phyloP scores from a whole-genome alignment of 2,329 filamentous ascomycete genomes.

The Daldinia sp. region DNA sequence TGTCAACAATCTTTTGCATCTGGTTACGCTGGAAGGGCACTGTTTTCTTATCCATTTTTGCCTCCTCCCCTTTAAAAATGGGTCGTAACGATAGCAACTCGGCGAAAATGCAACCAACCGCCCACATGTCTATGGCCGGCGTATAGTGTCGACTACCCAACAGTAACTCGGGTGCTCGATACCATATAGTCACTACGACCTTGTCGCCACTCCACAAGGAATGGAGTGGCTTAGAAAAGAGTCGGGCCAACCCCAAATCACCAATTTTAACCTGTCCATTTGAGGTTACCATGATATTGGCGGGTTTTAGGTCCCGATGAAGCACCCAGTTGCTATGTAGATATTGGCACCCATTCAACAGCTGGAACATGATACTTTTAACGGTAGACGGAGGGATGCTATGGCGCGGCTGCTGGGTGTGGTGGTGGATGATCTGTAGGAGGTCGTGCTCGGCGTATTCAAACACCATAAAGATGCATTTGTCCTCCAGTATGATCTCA shows the following conservation, averaged over 20 bases:
- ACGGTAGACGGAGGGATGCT: constrained; percentile 89
- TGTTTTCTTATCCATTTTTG: constrained; percentile 99
- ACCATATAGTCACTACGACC: constrained; percentile 99
- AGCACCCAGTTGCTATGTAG: constrained; percentile 97
- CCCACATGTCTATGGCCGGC: constrained; percentile 96
- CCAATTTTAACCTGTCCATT: constrained; percentile 91
- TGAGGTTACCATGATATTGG: constrained; percentile 98
- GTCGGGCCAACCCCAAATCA: constrained; percentile 87
- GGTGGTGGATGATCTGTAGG: constrained; percentile 97
- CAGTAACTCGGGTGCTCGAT: constrained; percentile 91
- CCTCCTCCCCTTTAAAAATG: constrained; percentile 98
- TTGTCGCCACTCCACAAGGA: constrained; percentile 94
- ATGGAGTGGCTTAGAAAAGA: constrained; percentile 94
- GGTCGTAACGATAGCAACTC: constrained; percentile 89
- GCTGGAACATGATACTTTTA: constrained; percentile 94
- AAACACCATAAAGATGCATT: constrained; percentile 99
- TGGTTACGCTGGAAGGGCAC: constrained; percentile 98
- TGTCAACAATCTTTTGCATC: constrained; percentile 98
- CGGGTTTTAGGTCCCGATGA: constrained; percentile 95
- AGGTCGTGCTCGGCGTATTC: constrained; percentile 98
- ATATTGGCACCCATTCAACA: constrained; percentile 93
- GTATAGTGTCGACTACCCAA: constrained; percentile 96
- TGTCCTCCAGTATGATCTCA: constrained; percentile 97
- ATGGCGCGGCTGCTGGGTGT: constrained; percentile 86
- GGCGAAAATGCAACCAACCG: constrained; percentile 96